Percentiles rank a stretch among this genome's conserved stretches.
Conservation (phyloP, 108 stramenopile species). For the Skeletonema menzelii region DNA sequence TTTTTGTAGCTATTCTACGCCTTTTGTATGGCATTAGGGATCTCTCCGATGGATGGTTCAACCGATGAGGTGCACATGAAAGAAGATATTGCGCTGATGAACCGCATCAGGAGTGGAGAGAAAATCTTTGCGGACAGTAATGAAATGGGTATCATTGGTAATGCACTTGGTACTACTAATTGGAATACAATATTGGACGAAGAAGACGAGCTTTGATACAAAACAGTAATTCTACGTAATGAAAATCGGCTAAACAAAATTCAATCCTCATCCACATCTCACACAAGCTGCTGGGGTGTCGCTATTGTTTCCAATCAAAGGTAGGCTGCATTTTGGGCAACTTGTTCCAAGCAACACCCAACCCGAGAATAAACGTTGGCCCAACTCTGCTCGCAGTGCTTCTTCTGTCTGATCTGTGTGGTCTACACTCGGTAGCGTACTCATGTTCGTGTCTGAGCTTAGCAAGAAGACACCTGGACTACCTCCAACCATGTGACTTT, state of each 20-base stretch:
- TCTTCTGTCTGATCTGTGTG: neutral
- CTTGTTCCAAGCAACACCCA: neutral
- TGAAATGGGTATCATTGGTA: neutral
- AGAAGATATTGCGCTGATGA: conserved; percentile 38
- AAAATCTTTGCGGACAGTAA: neutral
- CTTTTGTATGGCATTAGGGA: conserved; percentile 52
- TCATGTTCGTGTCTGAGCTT: neutral
- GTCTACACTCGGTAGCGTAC: neutral
- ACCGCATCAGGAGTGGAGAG: conserved; percentile 42
- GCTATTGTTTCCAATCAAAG: neutral
- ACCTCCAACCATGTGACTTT: conserved; percentile 1
- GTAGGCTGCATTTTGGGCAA: conserved; percentile 2
- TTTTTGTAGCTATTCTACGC: conserved; percentile 40
- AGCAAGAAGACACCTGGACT: neutral
- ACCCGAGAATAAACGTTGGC: neutral
- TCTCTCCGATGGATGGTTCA: conserved; percentile 46
- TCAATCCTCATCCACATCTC: neutral
- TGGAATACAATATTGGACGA: neutral
- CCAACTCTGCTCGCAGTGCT: neutral
- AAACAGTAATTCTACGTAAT: neutral
- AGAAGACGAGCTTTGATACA: conserved; percentile 1
- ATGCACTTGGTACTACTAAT: conserved; percentile 5
- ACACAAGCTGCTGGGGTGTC: neutral
- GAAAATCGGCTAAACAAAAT: neutral
- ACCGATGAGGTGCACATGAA: conserved; percentile 40